Percentiles rank a stretch among this genome's conserved stretches.
Conservation (phyloP, 2,329 filamentous ascomycete genomes). For the Albophoma yamanashiensis region DNA sequence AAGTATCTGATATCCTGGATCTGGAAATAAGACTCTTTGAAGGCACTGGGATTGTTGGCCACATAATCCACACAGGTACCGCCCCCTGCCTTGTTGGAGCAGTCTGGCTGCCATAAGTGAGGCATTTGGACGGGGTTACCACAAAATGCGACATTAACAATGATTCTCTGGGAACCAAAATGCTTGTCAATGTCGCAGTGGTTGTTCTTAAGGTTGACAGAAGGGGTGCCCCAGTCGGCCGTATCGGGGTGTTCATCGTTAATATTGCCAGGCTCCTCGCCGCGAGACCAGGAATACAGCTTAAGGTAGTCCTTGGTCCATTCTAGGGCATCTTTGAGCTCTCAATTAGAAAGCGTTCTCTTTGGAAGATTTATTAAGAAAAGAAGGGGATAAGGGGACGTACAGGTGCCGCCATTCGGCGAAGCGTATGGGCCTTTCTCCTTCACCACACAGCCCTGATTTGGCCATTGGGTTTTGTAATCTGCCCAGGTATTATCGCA, state of each 20-base stretch:
- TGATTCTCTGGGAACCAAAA: neutral
- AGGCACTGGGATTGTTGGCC: neutral
- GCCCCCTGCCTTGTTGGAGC: no score
- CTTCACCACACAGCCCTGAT: neutral
- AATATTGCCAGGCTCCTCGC: neutral
- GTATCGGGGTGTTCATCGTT: neutral
- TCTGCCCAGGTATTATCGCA: neutral
- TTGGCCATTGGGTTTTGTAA: neutral
- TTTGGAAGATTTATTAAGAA: neutral
- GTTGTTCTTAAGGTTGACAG: neutral
- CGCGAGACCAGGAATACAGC: neutral
- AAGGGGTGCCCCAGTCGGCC: neutral
- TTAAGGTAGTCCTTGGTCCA: neutral
- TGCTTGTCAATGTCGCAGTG: neutral
- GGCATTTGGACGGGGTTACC: neutral
- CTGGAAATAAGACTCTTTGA: slow-evolving; percentile 1
- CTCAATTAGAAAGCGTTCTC: neutral
- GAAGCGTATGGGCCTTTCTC: neutral
- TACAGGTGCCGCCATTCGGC: neutral
- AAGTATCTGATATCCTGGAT: slow-evolving; percentile 1
- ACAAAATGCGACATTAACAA: neutral
- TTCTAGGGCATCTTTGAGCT: neutral
- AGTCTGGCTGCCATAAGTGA: neutral
- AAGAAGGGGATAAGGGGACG: no score
- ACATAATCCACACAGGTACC: neutral